A percentile compares a stretch with the other conserved stretches of the same genome.
These are phyloP conservation scores for Neopestalotiopsis sp. DNA, from an alignment of 2,329 filamentous ascomycete species.

Conservation along the genomic window DNA sequence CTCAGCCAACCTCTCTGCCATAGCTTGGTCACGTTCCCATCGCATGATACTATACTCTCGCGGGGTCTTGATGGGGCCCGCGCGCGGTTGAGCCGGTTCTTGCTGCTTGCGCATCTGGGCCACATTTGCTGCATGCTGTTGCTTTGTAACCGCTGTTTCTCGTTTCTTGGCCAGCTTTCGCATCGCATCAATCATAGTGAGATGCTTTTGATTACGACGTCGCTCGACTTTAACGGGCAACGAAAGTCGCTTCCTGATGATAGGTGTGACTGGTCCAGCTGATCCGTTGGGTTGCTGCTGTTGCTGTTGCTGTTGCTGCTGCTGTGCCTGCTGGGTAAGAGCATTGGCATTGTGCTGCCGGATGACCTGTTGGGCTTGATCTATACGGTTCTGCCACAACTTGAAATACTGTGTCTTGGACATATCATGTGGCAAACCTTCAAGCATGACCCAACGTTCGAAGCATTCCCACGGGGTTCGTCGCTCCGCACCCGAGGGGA, in stretches of 20 bases:
- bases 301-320: slow-evolving; percentile 33
- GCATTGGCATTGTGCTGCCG: slow-evolving; percentile 59
- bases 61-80: slow-evolving; percentile 73
- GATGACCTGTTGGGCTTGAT: slow-evolving; percentile 62
- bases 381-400: slow-evolving; percentile 65
- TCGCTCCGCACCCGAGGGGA: slow-evolving; percentile 85
- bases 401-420: slow-evolving; percentile 96
- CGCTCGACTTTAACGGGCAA: slow-evolving; percentile 86
- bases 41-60: slow-evolving; percentile 90
- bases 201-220: slow-evolving; percentile 82
- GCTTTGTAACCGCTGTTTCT: slow-evolving; percentile 84
- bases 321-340: slow-evolving; percentile 38
- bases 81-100: slow-evolving; percentile 58
- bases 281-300: slow-evolving; percentile 33
- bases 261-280: slow-evolving; percentile 51
- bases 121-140: slow-evolving; percentile 78
- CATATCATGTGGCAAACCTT: slow-evolving; percentile 91
- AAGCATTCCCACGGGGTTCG: slow-evolving; percentile 99
- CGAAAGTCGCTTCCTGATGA: slow-evolving; percentile 71
- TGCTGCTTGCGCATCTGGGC: slow-evolving; percentile 84
- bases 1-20: slow-evolving; percentile 66
- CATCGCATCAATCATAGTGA: slow-evolving; percentile 93
- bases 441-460: slow-evolving; percentile 91
- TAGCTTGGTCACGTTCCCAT: slow-evolving; percentile 79
- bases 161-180: slow-evolving; percentile 94